Conservation (phyloP, 2,329 filamentous ascomycete species). For the Ophiocordyceps camponoti-leonardi region DNA sequence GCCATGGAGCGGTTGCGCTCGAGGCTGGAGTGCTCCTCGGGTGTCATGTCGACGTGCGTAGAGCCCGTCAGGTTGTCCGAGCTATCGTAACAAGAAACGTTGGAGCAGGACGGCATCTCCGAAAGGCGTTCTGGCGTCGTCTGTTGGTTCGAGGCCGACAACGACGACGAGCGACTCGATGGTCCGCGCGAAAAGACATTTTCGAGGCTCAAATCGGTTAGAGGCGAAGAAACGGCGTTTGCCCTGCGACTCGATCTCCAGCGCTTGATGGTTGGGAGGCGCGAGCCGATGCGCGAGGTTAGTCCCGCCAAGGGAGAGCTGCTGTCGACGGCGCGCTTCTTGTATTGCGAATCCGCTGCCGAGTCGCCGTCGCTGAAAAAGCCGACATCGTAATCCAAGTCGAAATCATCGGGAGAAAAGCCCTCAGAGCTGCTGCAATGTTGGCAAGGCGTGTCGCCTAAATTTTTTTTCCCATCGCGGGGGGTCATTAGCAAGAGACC, state of each 20-base stretch:
- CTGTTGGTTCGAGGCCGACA: slow-evolving; percentile 42
- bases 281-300: slow-evolving; percentile 46
- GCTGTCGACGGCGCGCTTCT: slow-evolving; percentile 32
- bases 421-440: slow-evolving; percentile 31
- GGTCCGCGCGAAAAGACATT: slow-evolving; percentile 52
- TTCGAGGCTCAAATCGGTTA: slow-evolving; percentile 72
- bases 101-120: slow-evolving; percentile 39
- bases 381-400: slow-evolving; percentile 47
- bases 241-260: slow-evolving; percentile 30
- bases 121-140: slow-evolving; percentile 2
- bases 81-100: slow-evolving; percentile 36
- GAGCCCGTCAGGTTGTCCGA: slow-evolving; percentile 32
- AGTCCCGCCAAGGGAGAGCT: slow-evolving; percentile 46
- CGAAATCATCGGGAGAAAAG: slow-evolving; percentile 20
- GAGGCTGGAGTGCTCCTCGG: slow-evolving; percentile 27
- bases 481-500: slow-evolving; percentile 1
- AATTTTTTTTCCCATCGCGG: neutral
- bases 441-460: slow-evolving; percentile 45
- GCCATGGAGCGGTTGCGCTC: slow-evolving; percentile 45
- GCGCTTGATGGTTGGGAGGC: slow-evolving; percentile 34
- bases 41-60: slow-evolving; percentile 24
- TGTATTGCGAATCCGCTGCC: slow-evolving; percentile 25
- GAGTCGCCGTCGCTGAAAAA: slow-evolving; percentile 50
- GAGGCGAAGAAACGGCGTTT: slow-evolving; percentile 37
- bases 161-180: slow-evolving; percentile 65